Conservation (phyloP, 2,329 filamentous ascomycete genomes). For the Talaromyces piceae region DNA sequence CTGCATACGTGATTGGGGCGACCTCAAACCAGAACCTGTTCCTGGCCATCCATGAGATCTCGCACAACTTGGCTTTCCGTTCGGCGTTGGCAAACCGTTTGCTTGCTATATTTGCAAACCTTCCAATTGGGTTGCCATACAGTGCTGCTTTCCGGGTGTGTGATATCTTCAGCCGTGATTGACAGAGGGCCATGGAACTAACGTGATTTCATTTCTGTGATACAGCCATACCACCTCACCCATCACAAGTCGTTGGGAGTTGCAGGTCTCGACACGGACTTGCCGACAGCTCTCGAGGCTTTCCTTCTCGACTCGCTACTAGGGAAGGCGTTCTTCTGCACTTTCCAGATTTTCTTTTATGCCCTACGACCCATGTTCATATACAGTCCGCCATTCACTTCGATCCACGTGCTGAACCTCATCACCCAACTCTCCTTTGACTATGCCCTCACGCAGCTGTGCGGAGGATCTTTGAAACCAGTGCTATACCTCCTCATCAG, state of each 20-base stretch:
- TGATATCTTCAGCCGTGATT: conserved; percentile 10
- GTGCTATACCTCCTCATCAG: conserved; percentile 79
- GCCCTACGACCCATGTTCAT: conserved; percentile 91
- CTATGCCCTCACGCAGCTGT: conserved; percentile 53
- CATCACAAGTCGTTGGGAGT: conserved; percentile 98
- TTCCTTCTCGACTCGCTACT: conserved; percentile 85
- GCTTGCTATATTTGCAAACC: conserved; percentile 86
- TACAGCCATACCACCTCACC: conserved; percentile 86
- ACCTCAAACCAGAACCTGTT: conserved; percentile 98
- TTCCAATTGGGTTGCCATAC: conserved; percentile 93
- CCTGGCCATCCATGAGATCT: conserved; percentile 97
- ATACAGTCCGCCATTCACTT: conserved; percentile 80
- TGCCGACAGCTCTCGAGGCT: conserved; percentile 86
- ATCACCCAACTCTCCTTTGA: conserved; percentile 71
- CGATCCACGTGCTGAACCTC: conserved; percentile 77
- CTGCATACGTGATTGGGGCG: conserved; percentile 85
- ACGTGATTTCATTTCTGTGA: neutral
- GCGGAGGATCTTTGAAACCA: conserved; percentile 47
- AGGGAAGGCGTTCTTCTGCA: conserved; percentile 98
- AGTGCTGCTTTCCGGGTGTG: conserved; percentile 85
- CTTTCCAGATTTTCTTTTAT: conserved; percentile 99
- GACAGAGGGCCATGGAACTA: neutral
- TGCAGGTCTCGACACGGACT: conserved; percentile 89
- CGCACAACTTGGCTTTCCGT: conserved; percentile 90
- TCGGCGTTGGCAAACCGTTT: conserved; percentile 72